Percentiles rank a stretch among this genome's conserved stretches.
Conservation (phyloP, 495 filamentous ascomycete genomes). For the Cladorrhinum samala region DNA sequence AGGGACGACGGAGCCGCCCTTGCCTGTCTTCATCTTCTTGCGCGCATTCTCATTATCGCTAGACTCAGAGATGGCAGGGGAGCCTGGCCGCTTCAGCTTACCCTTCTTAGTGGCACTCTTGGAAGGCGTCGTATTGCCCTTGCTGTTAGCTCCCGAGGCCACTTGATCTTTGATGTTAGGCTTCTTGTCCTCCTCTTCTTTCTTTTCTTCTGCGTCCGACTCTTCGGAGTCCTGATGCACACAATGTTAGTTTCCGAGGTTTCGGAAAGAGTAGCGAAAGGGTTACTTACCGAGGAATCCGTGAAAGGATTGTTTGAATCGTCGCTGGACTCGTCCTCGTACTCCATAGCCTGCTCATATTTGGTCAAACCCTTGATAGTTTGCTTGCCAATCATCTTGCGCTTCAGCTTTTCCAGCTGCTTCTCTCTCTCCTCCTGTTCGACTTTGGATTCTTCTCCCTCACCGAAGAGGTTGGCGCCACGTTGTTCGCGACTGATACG, state of each 20-base stretch:
- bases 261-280: not conserved
- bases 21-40: conserved; percentile 79
- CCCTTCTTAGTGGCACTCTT: conserved; percentile 61
- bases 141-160: conserved; percentile 55
- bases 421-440: conserved; percentile 70
- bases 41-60: conserved; percentile 84
- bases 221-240: conserved; percentile 30
- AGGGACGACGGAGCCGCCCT: conserved; percentile 36
- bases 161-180: conserved; percentile 65
- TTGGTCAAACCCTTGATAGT: conserved; percentile 73
- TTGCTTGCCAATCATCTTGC: conserved; percentile 63
- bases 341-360: conserved; percentile 77
- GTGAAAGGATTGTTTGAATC: conserved; percentile 57
- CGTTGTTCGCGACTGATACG: conserved; percentile 83
- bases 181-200: conserved; percentile 67
- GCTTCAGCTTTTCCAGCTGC: conserved; percentile 59
- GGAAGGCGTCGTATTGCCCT: conserved; percentile 70
- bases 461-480: conserved; percentile 77
- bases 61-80: conserved; percentile 77
- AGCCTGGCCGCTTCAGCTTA: conserved; percentile 78
- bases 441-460: conserved; percentile 79
- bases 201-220: conserved; percentile 46
- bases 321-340: conserved; percentile 63
- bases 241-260: conserved; percentile 10
- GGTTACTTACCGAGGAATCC: conserved; percentile 36